A percentile compares a stretch with the other conserved stretches of the same genome.
Evolutionary conservation across 1,139 yeast species (phyloP).

Genomic region (Saccharomycopsis hybrid): DNA sequence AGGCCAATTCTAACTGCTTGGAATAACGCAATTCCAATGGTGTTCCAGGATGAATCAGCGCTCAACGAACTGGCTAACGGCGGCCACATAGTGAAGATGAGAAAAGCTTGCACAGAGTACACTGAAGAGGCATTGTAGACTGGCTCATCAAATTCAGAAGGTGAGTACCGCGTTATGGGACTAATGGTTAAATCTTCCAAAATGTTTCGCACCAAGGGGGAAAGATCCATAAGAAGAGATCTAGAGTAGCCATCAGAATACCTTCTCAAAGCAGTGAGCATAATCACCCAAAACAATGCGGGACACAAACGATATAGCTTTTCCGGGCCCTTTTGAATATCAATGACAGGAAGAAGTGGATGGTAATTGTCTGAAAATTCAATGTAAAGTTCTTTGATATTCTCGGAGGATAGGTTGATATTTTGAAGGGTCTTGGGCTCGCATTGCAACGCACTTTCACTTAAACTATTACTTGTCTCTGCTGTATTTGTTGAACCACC

Average conservation of each 20-base stretch:
- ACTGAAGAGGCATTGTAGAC: conserved; percentile 87
- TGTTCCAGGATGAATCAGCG: conserved; percentile 94
- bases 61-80: conserved; percentile 88
- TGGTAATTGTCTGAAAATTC: conserved; percentile 77
- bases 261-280: conserved; percentile 74
- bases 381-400: conserved; percentile 55
- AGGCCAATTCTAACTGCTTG: conserved; percentile 89
- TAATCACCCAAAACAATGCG: conserved; percentile 87
- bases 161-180: conserved; percentile 79
- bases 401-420: conserved; percentile 51
- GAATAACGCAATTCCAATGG: conserved; percentile 85
- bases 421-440: conserved; percentile 64
- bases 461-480: conserved; percentile 24
- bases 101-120: conserved; percentile 87
- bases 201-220: conserved; percentile 67
- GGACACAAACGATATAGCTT: conserved; percentile 73
- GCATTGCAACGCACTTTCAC: conserved; percentile 43
- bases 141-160: conserved; percentile 70
- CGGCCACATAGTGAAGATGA: conserved; percentile 90
- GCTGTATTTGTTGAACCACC: too few species aligned
- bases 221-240: conserved; percentile 42
- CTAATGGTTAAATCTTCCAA: conserved; percentile 84
- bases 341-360: conserved; percentile 82
- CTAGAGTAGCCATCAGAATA: conserved; percentile 36
- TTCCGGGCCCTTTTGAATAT: conserved; percentile 75